Evolutionary conservation across 2,329 filamentous ascomycete species (phyloP).

Genomic region (Xylariaceae sp.): DNA sequence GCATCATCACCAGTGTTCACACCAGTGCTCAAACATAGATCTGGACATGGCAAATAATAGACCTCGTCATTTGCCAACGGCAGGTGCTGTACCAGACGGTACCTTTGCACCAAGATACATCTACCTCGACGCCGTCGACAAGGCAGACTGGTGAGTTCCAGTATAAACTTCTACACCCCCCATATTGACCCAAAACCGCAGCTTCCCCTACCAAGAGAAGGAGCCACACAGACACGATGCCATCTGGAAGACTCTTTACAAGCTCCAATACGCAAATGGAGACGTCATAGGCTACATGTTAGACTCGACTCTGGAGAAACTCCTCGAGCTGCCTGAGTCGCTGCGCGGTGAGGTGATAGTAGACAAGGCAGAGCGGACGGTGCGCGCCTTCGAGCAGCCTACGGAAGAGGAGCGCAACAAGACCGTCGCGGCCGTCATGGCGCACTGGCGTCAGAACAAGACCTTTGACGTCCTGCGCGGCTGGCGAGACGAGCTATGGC

Average conservation of each 20-base stretch:
- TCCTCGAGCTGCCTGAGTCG: conserved; percentile 41
- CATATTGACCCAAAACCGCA: conserved; percentile 30
- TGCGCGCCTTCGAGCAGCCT: conserved; percentile 55
- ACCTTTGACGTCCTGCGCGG: conserved; percentile 70
- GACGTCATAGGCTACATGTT: conserved; percentile 57
- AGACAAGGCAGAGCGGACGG: conserved; percentile 52
- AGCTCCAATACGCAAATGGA: conserved; percentile 50
- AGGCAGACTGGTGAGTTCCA: too few relatives aligned
- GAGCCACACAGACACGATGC: conserved; percentile 51
- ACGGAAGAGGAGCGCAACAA: conserved; percentile 59
- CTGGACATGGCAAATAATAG: too few relatives aligned
- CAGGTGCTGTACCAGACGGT: too few relatives aligned
- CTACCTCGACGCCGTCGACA: too few relatives aligned
- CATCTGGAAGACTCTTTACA: conserved; percentile 58
- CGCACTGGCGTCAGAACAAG: conserved; percentile 62
- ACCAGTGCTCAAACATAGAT: too few relatives aligned
- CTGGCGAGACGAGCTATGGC: conserved; percentile 78
- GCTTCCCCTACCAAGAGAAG: conserved; percentile 70
- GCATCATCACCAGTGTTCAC: too few relatives aligned
- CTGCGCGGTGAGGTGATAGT: conserved; percentile 57
- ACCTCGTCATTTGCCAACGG: too few relatives aligned
- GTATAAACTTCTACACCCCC: too few relatives aligned
- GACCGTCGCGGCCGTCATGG: conserved; percentile 50
- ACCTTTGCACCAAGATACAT: too few relatives aligned
- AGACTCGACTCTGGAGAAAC: conserved; percentile 43